Percentiles rank a stretch among this genome's conserved stretches.
phyloP scores from a whole-genome alignment of 2,329 filamentous ascomycete genomes.

The Colletotrichum orbiculare region DNA sequence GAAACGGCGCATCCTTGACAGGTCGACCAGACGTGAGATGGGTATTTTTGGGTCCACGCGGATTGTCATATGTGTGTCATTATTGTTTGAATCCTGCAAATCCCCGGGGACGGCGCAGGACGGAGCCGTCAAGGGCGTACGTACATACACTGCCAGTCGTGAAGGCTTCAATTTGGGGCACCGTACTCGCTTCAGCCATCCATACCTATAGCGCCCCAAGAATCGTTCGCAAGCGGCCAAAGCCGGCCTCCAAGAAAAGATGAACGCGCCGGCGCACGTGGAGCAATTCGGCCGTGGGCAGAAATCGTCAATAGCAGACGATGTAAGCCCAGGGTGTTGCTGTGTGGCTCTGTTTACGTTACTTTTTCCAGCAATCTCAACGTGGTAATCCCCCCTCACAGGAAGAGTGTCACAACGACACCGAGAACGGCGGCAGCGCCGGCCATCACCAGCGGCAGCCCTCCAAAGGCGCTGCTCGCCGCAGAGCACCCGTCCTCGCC shows the following conservation, averaged over 20 bases:
- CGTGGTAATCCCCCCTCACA: neutral
- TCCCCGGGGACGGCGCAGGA: neutral
- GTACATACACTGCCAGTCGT: neutral
- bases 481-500: conserved; percentile 16
- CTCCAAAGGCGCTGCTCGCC: neutral
- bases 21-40: conserved; percentile 10
- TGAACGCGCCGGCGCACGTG: too few relatives aligned
- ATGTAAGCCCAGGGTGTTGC: too few relatives aligned
- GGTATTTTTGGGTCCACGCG: conserved; percentile 16
- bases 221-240: too few relatives aligned
- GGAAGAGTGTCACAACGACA: neutral
- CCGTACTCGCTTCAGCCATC: conserved; percentile 10
- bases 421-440: conserved; percentile 6
- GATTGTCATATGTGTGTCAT: conserved; percentile 33
- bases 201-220: conserved; percentile 14
- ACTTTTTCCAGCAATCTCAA: too few relatives aligned
- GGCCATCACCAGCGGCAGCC: conserved; percentile 1
- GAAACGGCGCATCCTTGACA: conserved; percentile 23
- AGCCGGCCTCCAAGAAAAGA: too few relatives aligned
- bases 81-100: conserved; percentile 27
- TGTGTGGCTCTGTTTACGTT: too few relatives aligned
- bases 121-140: neutral
- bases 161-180: too few relatives aligned
- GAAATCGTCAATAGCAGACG: too few relatives aligned
- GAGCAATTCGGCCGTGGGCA: too few relatives aligned